Conservation (phyloP, 306 rosid genomes). For the Acmispon strigosus region DNA sequence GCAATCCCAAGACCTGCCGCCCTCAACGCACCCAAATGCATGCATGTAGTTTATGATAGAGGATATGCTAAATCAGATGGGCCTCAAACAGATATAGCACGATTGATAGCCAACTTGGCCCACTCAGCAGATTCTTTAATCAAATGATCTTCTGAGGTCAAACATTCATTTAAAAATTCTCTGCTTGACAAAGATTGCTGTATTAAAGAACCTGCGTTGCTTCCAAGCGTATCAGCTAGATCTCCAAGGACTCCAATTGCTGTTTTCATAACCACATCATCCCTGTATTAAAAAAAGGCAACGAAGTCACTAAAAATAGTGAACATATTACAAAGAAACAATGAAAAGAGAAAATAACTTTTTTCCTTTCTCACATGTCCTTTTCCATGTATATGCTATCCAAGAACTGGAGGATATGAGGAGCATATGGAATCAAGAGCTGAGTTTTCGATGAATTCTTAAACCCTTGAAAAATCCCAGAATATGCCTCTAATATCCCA, state of each 20-base stretch:
- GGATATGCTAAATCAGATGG: slow-evolving; percentile 34
- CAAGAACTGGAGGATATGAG: slow-evolving; percentile 82
- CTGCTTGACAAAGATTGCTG: slow-evolving; percentile 86
- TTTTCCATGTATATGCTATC: slow-evolving; percentile 80
- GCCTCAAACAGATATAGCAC: slow-evolving; percentile 82
- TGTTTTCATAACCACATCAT: slow-evolving; percentile 87
- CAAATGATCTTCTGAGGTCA: slow-evolving; percentile 83
- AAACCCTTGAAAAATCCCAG: slow-evolving; percentile 91
- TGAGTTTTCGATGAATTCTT: slow-evolving; percentile 77
- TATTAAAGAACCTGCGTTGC: slow-evolving; percentile 81
- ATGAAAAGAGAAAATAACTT: background rate
- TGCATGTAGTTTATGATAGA: slow-evolving; percentile 53
- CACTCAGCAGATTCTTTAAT: slow-evolving; percentile 92
- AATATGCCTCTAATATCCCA: slow-evolving; percentile 92
- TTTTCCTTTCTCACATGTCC: slow-evolving; percentile 64
- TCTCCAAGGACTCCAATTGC: slow-evolving; percentile 95
- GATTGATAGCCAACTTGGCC: slow-evolving; percentile 88
- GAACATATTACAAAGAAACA: slow-evolving; percentile 1
- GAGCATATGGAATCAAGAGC: slow-evolving; percentile 78
- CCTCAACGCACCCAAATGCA: slow-evolving; percentile 66
- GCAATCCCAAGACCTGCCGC: slow-evolving; percentile 53
- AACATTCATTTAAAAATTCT: slow-evolving; percentile 76
- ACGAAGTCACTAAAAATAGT: background rate
- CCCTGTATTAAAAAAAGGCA: slow-evolving; percentile 39
- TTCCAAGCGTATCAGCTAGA: slow-evolving; percentile 90